Evolutionary conservation across 768 basidiomycete genomes (phyloP), one percentile per base, ranked within the genome.

Genomic region (Xerocomus brunneocitrinus): DNA sequence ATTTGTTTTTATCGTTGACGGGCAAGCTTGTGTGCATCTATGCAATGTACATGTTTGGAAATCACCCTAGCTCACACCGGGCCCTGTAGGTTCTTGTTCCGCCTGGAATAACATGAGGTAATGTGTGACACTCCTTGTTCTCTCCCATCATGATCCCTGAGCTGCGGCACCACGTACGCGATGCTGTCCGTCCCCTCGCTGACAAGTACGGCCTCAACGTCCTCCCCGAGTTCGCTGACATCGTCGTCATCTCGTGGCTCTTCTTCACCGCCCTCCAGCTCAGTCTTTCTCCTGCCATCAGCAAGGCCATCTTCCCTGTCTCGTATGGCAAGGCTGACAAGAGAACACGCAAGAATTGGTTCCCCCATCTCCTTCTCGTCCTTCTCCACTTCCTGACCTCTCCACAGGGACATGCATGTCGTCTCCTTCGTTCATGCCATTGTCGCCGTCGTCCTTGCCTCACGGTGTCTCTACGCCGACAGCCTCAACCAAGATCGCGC

Each of bases 341-440:
- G 56, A 70, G 73, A 45, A 78, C 75, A 2, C 73, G 75, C 57
- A 84, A 82, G 61, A 84, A 80, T 55, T 89, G 87, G 86, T 86
- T 34, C 19, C 6, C 12, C 14, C 32, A 8, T 41, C 30, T 19
- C 22, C n/a, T 22, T 42, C 14, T 38, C 5, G 4, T 24, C 44
- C n/a, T 7, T 28, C 25, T 10, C 35, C 25, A 2, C 27, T n/a
- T 19, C 36, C 43, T 54, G n/a, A 61, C 35, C 14, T 13, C 2
- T 41, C 24, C 25, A 9, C 59, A 89, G 87, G 87, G 76, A 79
- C 44, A 80, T 83, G 52, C 89, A 83, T 55, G 73, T 85, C 32
- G 82, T 85, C 25, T 91, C 91, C 0, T 82, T 91, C 59, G 72
- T 82, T 1, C 89, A 94, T 63, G 82, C 86, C 0, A 50, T 88